Percentiles rank a stretch among this genome's conserved stretches.
Evolutionary conservation across 805 yeast species (phyloP).

Genomic region (Pichia californica): DNA sequence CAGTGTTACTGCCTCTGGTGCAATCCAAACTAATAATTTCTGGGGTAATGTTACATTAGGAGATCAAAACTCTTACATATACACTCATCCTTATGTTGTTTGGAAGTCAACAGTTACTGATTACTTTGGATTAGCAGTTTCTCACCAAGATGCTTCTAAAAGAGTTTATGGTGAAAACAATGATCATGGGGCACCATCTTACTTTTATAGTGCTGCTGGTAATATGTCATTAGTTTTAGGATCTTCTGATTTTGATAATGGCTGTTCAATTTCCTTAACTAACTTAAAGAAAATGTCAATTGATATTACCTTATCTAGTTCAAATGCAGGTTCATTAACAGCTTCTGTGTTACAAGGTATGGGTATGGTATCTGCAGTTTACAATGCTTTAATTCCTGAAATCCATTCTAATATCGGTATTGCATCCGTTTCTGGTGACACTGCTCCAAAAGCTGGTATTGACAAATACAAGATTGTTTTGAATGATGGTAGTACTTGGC

Average conservation of each 20-base stretch:
- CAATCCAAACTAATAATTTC: conserved; percentile 71
- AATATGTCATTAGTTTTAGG: conserved; percentile 53
- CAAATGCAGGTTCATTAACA: conserved; percentile 32
- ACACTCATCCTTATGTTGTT: conserved; percentile 61
- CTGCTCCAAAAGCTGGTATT: conserved; percentile 26
- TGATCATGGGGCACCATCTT: conserved; percentile 44
- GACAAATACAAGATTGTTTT: conserved; percentile 36
- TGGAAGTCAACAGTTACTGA: conserved; percentile 38
- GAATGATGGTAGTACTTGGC: conserved; percentile 41
- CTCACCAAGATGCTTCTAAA: conserved; percentile 43
- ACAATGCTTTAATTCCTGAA: conserved; percentile 38
- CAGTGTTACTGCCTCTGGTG: conserved; percentile 40
- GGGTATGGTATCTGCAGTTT: conserved; percentile 50
- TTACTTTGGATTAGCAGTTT: conserved; percentile 55
- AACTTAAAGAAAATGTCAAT: conserved; percentile 48
- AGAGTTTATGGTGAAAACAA: conserved; percentile 43
- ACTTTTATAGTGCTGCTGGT: conserved; percentile 46
- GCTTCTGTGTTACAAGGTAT: conserved; percentile 53
- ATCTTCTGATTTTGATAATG: conserved; percentile 40
- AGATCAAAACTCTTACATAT: conserved; percentile 46
- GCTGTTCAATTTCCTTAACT: conserved; percentile 36
- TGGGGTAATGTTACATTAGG: conserved; percentile 58
- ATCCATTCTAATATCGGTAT: conserved; percentile 44
- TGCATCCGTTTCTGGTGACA: conserved; percentile 30
- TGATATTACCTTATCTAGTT: conserved; percentile 34